phyloP scores from a whole-genome alignment of 306 rosid genomes.

The Acacia melanoxylon region DNA sequence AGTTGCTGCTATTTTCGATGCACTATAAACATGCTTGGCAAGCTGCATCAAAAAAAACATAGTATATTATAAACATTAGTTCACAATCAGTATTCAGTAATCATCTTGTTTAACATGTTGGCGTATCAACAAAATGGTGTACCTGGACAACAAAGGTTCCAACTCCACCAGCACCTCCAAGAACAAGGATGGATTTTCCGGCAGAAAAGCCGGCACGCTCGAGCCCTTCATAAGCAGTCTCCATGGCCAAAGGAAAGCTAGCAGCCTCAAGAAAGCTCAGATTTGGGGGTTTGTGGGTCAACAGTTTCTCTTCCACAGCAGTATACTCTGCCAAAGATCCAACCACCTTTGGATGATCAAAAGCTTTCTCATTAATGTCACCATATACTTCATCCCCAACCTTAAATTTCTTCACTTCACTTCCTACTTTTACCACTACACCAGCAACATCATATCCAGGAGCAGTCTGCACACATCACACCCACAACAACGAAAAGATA shows the following conservation, averaged over 20 bases:
- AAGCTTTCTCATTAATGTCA: constrained; percentile 45
- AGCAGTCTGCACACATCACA: constrained; percentile 35
- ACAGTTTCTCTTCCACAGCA: constrained; percentile 52
- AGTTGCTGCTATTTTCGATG: constrained; percentile 60
- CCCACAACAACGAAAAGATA: background rate
- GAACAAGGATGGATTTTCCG: constrained; percentile 48
- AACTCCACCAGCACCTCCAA: constrained; percentile 51
- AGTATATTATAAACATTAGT: background rate
- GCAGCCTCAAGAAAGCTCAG: constrained; percentile 80
- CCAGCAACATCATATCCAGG: constrained; percentile 79
- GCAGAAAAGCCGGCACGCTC: constrained; percentile 44
- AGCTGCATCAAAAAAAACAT: constrained; percentile 36
- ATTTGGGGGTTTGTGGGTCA: constrained; percentile 65
- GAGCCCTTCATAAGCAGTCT: constrained; percentile 72
- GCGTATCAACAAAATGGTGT: background rate
- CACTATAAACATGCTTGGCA: constrained; percentile 62
- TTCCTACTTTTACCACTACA: constrained; percentile 64
- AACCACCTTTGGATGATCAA: constrained; percentile 35
- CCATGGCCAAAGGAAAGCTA: constrained; percentile 67
- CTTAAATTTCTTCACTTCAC: constrained; percentile 57
- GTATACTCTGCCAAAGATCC: constrained; percentile 82
- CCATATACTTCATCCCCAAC: constrained; percentile 80
- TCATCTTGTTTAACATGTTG: background rate
- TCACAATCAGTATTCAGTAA: background rate
- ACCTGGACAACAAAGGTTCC: constrained; percentile 58